Evolutionary conservation across 2,329 filamentous ascomycete species (phyloP), one percentile per base, ranked within the genome.

Genomic region (Aureobasidium sp.): DNA sequence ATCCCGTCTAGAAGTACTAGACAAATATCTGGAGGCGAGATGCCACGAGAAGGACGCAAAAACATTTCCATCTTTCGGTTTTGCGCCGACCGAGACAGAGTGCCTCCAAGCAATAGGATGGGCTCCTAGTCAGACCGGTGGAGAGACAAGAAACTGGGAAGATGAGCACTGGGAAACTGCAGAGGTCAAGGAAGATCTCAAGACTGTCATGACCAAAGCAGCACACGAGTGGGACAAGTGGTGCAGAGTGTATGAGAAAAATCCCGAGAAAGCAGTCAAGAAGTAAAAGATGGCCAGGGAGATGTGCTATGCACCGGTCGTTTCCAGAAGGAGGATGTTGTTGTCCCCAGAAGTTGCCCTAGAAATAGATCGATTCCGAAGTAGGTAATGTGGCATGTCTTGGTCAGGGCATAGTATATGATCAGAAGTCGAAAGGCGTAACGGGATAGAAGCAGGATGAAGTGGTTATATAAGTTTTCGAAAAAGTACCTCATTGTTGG

Each of bases 71-170:
- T 58, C 64, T 14, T 66, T 66, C 25, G 69, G 67, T 9, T 64
- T 69, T 11, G 64, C 70, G 4, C 74, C 74, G 1, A 74, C 71
- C 1, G 76, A 78, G 64, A 73, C 67, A 9, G 70, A 77, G 14
- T 72, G 77, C 5, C 65, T 79, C 17, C 70, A 76, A 36, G 75
- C 76, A 0, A 77, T 79, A 47, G 77, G 76, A 0, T 79, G 77
- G 77, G 67, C 66, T 5, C 75, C 77, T 2, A 73, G 68, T 57
- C 66, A 69, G 36, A 67, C 69, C n/a, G 67, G 64, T 45, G 71
- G 65, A 7, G 67, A 56, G 65, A 72, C 66, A 42, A 71, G 63
- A 67, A 77, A 73, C 59, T 78, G 70, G 75, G 76, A 79, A 64
- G 77, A 79, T 61, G 76, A 78, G 67, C 69, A 73, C 64, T 79